A percentile compares a stretch with the other conserved stretches of the same genome.
Conservation (phyloP, 2,329 filamentous ascomycete species). For the Cladosporium velox region DNA sequence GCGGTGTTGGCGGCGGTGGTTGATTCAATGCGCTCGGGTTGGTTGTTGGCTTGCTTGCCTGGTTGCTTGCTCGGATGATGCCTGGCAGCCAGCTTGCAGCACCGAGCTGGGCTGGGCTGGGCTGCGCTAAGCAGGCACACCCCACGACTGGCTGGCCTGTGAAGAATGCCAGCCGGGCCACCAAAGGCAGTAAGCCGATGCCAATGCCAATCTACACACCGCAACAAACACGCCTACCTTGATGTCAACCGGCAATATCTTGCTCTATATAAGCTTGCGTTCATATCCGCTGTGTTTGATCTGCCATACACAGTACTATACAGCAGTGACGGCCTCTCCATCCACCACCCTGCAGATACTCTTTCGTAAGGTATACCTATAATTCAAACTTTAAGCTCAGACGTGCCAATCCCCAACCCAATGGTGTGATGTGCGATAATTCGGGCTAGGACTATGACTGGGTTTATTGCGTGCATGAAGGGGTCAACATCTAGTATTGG, state of each 20-base stretch:
- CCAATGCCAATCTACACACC: not conserved
- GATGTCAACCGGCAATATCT: not conserved
- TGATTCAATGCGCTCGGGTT: slow-evolving; percentile 8
- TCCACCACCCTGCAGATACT: not conserved
- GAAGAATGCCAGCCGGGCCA: slow-evolving; percentile 1
- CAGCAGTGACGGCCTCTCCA: not conserved
- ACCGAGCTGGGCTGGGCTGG: not conserved
- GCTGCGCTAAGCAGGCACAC: not conserved
- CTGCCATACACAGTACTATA: not conserved
- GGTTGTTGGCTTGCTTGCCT: not conserved
- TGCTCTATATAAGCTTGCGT: not conserved
- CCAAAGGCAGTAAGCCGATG: not conserved
- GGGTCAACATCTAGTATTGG: not conserved
- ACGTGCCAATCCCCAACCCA: slow-evolving; percentile 3
- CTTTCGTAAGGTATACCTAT: not conserved
- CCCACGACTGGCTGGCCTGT: not conserved
- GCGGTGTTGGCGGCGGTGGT: slow-evolving; percentile 3
- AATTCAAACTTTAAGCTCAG: slow-evolving; percentile 14
- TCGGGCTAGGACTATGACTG: slow-evolving; percentile 1
- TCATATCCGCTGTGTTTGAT: not conserved
- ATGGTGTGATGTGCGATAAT: not conserved
- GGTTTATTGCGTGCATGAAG: not conserved
- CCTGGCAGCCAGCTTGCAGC: slow-evolving; percentile 7
- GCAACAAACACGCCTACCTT: not conserved
- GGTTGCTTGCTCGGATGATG: not conserved